Percentiles rank a stretch among this genome's conserved stretches.
Conservation (phyloP, 2,329 filamentous ascomycete species). For the Eutypella sp. region DNA sequence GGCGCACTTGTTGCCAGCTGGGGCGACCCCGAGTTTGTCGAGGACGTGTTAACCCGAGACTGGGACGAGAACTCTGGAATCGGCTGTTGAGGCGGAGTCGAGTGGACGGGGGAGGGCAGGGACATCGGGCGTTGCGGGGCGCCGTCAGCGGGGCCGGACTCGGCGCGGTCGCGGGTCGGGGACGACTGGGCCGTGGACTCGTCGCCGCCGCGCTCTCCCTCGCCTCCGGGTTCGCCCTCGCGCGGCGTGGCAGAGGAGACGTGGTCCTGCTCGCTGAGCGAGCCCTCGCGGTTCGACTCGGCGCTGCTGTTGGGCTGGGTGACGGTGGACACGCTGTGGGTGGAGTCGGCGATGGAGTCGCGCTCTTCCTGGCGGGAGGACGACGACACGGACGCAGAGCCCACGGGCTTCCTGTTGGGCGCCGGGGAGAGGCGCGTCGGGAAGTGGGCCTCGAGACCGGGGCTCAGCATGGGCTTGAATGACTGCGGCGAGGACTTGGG, state of each 20-base stretch:
- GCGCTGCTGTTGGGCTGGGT: background rate
- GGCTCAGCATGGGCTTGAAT: too few relatives aligned
- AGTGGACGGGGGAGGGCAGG: conserved; percentile 19
- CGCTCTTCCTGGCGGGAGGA: conserved; percentile 17
- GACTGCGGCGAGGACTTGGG: conserved; percentile 13
- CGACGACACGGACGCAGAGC: conserved; percentile 17
- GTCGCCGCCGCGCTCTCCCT: too few relatives aligned
- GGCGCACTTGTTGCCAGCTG: background rate
- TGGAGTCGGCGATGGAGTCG: conserved; percentile 11
- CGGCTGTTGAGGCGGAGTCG: conserved; percentile 11
- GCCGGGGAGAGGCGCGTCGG: too few relatives aligned
- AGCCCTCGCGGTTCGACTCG: background rate
- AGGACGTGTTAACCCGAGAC: background rate
- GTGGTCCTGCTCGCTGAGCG: background rate
- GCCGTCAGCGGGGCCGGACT: too few relatives aligned
- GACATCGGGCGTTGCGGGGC: too few relatives aligned
- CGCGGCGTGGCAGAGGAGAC: background rate
- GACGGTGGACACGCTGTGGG: conserved; percentile 4
- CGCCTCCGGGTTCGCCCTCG: too few relatives aligned
- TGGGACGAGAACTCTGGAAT: conserved; percentile 6
- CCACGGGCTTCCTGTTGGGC: conserved; percentile 27
- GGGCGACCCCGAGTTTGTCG: background rate
- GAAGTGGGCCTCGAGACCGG: too few relatives aligned
- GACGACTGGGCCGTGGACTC: too few relatives aligned
- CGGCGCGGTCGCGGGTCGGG: too few relatives aligned